These are phyloP conservation scores for Boletus sp. DNA, from an alignment of 768 basidiomycete species.

Conservation along the genomic window DNA sequence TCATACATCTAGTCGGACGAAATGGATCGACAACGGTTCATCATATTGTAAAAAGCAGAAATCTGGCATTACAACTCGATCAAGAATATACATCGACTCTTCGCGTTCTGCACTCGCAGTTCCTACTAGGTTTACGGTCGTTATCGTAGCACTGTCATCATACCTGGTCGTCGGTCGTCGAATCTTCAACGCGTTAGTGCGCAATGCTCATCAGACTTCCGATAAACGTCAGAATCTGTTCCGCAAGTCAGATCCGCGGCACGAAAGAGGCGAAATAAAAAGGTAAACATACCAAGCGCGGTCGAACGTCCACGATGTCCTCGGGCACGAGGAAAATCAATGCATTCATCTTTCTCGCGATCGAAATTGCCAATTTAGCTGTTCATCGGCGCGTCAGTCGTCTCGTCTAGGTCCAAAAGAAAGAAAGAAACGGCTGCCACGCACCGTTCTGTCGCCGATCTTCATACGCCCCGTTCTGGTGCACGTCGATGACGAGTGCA, in stretches of 20 bases:
- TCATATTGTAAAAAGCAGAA: too few species aligned
- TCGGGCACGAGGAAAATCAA: slow-evolving; percentile 97
- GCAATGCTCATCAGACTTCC: slow-evolving; percentile 83
- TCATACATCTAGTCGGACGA: too few species aligned
- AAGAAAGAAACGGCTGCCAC: slow-evolving; percentile 22
- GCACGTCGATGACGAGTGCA: slow-evolving; percentile 63
- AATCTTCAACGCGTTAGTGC: slow-evolving; percentile 7
- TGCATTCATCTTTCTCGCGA: slow-evolving; percentile 96
- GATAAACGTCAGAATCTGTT: slow-evolving; percentile 88
- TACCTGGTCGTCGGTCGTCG: too few species aligned
- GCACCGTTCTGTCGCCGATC: slow-evolving; percentile 90
- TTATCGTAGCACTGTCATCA: too few species aligned
- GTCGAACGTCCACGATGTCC: slow-evolving; percentile 92
- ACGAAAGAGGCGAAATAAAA: neutral
- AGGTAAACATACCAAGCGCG: slow-evolving; percentile 67
- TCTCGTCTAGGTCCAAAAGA: neutral
- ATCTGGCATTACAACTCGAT: too few species aligned
- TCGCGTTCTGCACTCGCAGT: too few species aligned
- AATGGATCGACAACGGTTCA: too few species aligned
- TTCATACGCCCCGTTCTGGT: slow-evolving; percentile 68
- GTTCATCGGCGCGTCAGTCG: neutral
- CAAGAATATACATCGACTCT: too few species aligned
- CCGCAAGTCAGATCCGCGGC: neutral
- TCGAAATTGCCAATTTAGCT: slow-evolving; percentile 98
- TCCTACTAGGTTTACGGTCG: too few species aligned